Conservation (phyloP, 129 eudicot species). For the Erigeron canadensis region DNA sequence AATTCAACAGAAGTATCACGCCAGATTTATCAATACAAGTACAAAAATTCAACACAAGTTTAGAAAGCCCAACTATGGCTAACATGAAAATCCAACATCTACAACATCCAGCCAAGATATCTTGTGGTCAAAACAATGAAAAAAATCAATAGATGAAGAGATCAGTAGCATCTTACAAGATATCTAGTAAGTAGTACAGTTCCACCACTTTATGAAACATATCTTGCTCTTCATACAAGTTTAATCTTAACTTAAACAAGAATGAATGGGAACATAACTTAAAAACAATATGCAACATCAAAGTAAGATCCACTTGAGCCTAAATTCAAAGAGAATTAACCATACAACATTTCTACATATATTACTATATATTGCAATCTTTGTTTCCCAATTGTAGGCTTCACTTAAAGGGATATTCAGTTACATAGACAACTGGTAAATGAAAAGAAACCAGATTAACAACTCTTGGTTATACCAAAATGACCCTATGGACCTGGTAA, state of each 20-base stretch:
- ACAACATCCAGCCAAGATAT: too few relatives aligned
- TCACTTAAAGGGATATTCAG: neutral
- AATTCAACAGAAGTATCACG: too few relatives aligned
- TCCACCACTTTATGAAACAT: too few relatives aligned
- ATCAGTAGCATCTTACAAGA: too few relatives aligned
- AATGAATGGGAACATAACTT: neutral
- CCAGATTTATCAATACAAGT: too few relatives aligned
- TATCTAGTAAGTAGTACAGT: too few relatives aligned
- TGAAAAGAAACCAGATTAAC: neutral
- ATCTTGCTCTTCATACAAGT: too few relatives aligned
- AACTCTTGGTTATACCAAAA: neutral
- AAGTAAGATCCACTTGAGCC: neutral
- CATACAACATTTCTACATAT: neutral
- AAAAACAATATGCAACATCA: constrained; percentile 6
- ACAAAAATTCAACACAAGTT: too few relatives aligned
- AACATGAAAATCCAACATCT: too few relatives aligned
- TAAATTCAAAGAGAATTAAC: neutral
- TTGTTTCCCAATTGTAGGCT: neutral
- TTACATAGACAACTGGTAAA: neutral
- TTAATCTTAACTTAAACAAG: neutral
- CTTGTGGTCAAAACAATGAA: too few relatives aligned
- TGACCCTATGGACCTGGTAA: neutral
- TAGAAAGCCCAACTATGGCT: too few relatives aligned
- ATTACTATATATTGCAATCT: neutral
- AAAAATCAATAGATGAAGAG: too few relatives aligned